Base-by-base conservation (phyloP, 1,284 basidiomycete species). In the Leccinum brunneo-olivaceum region DNA sequence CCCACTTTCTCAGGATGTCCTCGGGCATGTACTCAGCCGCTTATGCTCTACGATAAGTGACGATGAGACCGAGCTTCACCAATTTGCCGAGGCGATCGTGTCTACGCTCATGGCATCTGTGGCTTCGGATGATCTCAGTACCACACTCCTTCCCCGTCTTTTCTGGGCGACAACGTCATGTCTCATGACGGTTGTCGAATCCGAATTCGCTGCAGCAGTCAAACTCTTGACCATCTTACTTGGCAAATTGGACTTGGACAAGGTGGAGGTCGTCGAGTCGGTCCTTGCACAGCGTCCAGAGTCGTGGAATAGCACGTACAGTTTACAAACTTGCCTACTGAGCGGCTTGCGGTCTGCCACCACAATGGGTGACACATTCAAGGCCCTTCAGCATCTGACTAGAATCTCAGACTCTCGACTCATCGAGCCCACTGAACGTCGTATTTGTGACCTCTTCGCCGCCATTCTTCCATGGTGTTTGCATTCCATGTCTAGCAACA, bases 131-230 rank as follows among this genome's bases (percentile, higher is more conserved):
- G 74, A 81, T 34, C 65, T 81, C 10, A 74, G 84, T 48, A 69
- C 72, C 21, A 66, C 75, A 3, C 71, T 86, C 21, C 69, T 91
- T 23, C 88, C 90, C 0, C 89, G 90, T 56, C 71, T 93, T 34
- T 96, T 90, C 65, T 96, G 93, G 93, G 84, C 82, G 54, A 74
- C 84, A 2, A 76, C 80, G 34, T 91, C 90, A 1, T 90, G 86
- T 53, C 72, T 95, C 21, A 83, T 79, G 16, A 94, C 91, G 0
- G 84, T 84, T 0, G 83, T 87, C 36, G 90, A 96, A 61, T 66
- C 71, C 5, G 94, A 96, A 62, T 97, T 90, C 55, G 62, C 69
- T 7, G 78, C 87, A 47, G 78, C 79, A 1, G 64, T 93, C 19
- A 71, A 74, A 14, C 73, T 95, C 15, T 64, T 96, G 16, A 76